A percentile compares a stretch with the other conserved stretches of the same genome.
These are phyloP conservation scores for Kondoa malvinella DNA, from an alignment of 768 basidiomycete species.

Conservation along the genomic window DNA sequence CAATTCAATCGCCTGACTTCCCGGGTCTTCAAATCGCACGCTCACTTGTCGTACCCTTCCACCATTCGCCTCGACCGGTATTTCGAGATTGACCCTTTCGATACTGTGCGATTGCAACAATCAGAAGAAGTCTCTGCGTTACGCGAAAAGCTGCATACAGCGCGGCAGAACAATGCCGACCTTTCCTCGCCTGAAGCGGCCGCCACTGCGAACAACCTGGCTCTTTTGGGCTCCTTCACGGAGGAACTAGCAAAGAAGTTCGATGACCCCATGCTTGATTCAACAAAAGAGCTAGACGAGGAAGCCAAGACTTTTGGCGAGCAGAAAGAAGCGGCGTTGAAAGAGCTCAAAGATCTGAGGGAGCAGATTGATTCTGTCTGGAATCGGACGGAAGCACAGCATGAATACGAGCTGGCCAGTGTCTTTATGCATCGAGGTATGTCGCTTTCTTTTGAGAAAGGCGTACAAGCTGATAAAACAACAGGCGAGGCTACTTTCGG, in stretches of 20 bases:
- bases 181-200: not conserved
- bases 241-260: conserved; percentile 5
- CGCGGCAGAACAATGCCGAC: conserved; percentile 41
- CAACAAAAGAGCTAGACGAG: not conserved
- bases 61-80: conserved; percentile 83
- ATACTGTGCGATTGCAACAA: conserved; percentile 53
- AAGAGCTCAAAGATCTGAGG: conserved; percentile 3
- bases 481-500: conserved; percentile 9
- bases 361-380: conserved; percentile 13
- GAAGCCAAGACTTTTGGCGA: conserved; percentile 7
- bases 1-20: conserved; percentile 86
- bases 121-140: conserved; percentile 53
- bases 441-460: not conserved
- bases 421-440: conserved; percentile 21
- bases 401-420: conserved; percentile 19
- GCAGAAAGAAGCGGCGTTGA: conserved; percentile 4
- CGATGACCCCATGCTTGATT: not conserved
- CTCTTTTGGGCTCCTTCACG: not conserved
- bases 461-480: not conserved
- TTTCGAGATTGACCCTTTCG: conserved; percentile 35
- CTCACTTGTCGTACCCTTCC: conserved; percentile 77
- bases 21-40: conserved; percentile 88
- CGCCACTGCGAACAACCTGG: not conserved
- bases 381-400: conserved; percentile 6
- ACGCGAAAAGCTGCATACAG: conserved; percentile 46